Base-by-base conservation (phyloP, 768 basidiomycete genomes). In the Trametes villosa region DNA sequence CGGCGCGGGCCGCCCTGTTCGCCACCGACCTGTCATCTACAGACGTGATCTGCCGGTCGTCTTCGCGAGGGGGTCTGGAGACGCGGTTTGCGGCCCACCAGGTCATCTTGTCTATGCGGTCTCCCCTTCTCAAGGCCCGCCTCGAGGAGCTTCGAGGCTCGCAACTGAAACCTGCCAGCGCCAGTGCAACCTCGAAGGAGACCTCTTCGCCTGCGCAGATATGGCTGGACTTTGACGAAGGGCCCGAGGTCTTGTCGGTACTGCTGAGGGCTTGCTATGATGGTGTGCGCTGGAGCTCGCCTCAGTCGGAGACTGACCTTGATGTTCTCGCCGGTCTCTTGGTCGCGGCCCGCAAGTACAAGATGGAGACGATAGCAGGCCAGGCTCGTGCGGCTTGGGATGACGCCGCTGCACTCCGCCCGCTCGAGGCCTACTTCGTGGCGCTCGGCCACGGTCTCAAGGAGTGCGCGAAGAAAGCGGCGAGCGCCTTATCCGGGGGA, bases 41-140 rank as follows among this genome's bases (percentile, higher is more conserved):
- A 12, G 84, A 86, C 63, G 72, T 86, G 50, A 78, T 85, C 54
- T 74, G 86, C 45, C 78, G 81, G 56, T 81, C 83, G 4, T 80
- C 80, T 26, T 18, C 24, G 49, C 83, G 85, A 64, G 66, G 69
- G 38, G 73, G 77, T 63, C 68, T 73, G 46, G 2, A 17, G 15
- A n/a, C 1, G 27, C 9, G 27, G 3, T 84, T 75, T 47, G 66
- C 58, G 13, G 55, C 73, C 11, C 74, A 76, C 59, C 75, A 64
- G 15, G 57, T 65, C 9, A 68, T 76, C 41, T 72, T 77, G 24
- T 67, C 72, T 9, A 67, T 75, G 18, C 65, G 74, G 1, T 77
- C 77, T 7, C 69, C 75, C 0, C 64, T 74, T 53, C 76, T 76
- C 33, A 49, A 36, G 9, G 7, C 36, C 20, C 46, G 45, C 12